These are phyloP conservation scores for Dactylellina haptotyla DNA, from an alignment of 2,329 filamentous ascomycete species.

Conservation along the genomic window DNA sequence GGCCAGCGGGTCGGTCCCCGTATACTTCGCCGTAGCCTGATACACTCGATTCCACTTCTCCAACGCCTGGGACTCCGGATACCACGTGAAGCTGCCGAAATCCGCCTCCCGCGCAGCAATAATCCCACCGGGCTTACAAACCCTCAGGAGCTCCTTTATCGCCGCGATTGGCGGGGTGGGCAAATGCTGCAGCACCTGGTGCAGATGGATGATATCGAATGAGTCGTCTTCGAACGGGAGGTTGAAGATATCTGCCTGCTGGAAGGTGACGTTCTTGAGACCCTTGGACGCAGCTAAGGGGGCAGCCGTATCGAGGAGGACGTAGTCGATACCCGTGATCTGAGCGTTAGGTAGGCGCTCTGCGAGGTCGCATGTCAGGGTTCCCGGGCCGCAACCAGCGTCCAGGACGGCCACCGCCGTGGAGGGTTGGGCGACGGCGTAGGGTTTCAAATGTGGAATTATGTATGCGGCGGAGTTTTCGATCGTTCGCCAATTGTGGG, in stretches of 20 bases:
- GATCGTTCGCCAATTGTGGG: slow-evolving; percentile 37
- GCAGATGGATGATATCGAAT: slow-evolving; percentile 36
- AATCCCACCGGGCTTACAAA: slow-evolving; percentile 29
- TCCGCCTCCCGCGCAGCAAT: slow-evolving; percentile 27
- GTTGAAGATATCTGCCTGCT: slow-evolving; percentile 20
- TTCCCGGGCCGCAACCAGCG: slow-evolving; percentile 44
- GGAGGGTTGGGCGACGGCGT: neutral
- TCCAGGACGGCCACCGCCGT: slow-evolving; percentile 22
- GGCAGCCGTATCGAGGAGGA: slow-evolving; percentile 9
- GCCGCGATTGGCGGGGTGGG: slow-evolving; percentile 14
- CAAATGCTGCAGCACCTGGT: slow-evolving; percentile 39
- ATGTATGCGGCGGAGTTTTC: slow-evolving; percentile 40
- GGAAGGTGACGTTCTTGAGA: slow-evolving; percentile 25
- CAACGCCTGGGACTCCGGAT: slow-evolving; percentile 1
- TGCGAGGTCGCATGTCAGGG: slow-evolving; percentile 45
- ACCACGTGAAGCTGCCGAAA: slow-evolving; percentile 23
- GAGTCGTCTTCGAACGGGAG: slow-evolving; percentile 18
- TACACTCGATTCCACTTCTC: slow-evolving; percentile 13
- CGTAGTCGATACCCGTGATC: slow-evolving; percentile 34
- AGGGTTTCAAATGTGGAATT: slow-evolving; percentile 26
- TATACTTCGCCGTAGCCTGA: slow-evolving; percentile 10
- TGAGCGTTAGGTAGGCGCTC: slow-evolving; percentile 23
- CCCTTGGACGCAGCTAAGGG: slow-evolving; percentile 15
- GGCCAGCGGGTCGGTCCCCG: slow-evolving; percentile 9
- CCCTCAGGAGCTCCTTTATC: slow-evolving; percentile 31